phyloP scores from a whole-genome alignment of 805 yeast species.

The Yamadazyma phyllophila region DNA sequence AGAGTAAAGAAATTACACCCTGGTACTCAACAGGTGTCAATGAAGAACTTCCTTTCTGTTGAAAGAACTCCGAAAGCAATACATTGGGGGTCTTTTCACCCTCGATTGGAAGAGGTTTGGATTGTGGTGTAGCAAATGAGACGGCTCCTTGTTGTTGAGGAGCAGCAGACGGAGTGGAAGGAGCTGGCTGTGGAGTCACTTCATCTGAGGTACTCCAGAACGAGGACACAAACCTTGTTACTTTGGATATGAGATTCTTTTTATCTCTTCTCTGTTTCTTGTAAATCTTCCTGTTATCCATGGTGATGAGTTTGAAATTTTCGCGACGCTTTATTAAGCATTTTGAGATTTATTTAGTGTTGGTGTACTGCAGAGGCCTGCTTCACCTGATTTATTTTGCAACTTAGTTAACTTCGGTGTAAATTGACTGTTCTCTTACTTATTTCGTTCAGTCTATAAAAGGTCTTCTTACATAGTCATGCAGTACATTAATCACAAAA shows the following conservation, averaged over 20 bases:
- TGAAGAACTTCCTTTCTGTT: constrained; percentile 72
- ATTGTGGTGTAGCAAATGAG: constrained; percentile 1
- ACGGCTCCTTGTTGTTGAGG: not conserved
- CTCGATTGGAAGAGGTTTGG: not conserved
- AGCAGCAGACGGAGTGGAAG: not conserved
- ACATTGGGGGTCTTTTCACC: constrained; percentile 41
- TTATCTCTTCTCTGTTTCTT: constrained; percentile 8
- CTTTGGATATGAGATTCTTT: constrained; percentile 2
- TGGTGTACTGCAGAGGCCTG: not conserved
- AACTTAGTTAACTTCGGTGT: too few species aligned
- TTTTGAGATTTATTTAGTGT: not conserved
- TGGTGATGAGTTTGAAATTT: constrained; percentile 4
- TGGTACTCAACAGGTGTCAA: constrained; percentile 72
- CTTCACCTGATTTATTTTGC: not conserved
- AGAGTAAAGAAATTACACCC: constrained; percentile 52
- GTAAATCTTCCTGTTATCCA: constrained; percentile 17
- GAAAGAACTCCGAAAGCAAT: constrained; percentile 65
- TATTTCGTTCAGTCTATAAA: too few species aligned
- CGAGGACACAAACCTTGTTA: constrained; percentile 1
- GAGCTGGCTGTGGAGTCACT: not conserved
- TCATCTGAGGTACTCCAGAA: not conserved
- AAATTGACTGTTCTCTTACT: too few species aligned
- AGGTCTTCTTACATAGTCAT: too few species aligned
- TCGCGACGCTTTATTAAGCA: not conserved
- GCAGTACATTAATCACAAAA: too few species aligned